phyloP scores from a whole-genome alignment of 1,139 yeast genomes.

The Geotrichum fermentans region DNA sequence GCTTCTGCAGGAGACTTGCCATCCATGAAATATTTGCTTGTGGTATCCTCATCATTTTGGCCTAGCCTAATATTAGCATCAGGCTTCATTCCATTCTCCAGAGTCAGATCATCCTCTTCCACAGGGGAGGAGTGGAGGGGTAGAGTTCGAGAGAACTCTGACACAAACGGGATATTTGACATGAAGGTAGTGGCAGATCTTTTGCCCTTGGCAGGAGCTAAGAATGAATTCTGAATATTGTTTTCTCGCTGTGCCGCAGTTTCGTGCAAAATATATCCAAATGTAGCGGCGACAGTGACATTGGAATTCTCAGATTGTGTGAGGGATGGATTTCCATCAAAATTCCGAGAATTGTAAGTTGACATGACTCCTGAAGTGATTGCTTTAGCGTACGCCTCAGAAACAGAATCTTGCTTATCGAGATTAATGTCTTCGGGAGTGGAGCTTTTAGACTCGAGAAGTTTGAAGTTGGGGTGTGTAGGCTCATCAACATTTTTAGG shows the following conservation, averaged over 20 bases:
- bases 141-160: constrained; percentile 31
- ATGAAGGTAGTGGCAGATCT: constrained; percentile 26
- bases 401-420: background rate
- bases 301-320: constrained; percentile 17
- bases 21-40: constrained; percentile 9
- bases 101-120: background rate
- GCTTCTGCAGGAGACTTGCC: constrained; percentile 15
- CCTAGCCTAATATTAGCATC: constrained; percentile 7
- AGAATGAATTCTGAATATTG: background rate
- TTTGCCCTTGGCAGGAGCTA: constrained; percentile 10
- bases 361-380: constrained; percentile 13
- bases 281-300: constrained; percentile 35
- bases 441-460: background rate
- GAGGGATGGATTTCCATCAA: background rate
- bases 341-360: constrained; percentile 9
- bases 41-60: background rate
- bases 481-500: constrained; percentile 8
- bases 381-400: constrained; percentile 8
- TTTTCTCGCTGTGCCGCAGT: constrained; percentile 5
- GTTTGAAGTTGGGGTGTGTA: constrained; percentile 1
- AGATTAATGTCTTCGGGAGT: constrained; percentile 1
- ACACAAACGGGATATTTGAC: constrained; percentile 33
- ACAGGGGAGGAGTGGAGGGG: constrained; percentile 23
- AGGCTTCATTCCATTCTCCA: constrained; percentile 5
- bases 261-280: constrained; percentile 33